These are phyloP conservation scores for Botrytis fabae DNA, from an alignment of 2,329 filamentous ascomycete species.

Conservation along the genomic window DNA sequence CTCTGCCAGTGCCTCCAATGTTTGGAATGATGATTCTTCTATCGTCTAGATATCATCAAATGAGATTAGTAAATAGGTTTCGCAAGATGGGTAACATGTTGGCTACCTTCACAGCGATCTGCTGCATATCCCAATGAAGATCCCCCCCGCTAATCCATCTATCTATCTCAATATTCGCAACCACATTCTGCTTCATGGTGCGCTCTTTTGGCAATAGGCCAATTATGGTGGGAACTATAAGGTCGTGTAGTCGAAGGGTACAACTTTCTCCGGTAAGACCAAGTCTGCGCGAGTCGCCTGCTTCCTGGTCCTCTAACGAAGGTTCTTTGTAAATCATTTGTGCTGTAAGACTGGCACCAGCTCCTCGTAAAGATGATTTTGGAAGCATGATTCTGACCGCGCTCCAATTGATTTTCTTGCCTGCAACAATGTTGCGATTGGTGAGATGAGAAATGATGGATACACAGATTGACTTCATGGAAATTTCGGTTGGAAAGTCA, in stretches of 20 bases:
- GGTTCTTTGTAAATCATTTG: constrained; percentile 42
- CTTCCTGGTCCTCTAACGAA: not conserved
- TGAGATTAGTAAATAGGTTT: not conserved
- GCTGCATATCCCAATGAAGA: constrained; percentile 57
- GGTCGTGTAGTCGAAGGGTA: constrained; percentile 49
- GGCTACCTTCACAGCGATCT: constrained; percentile 61
- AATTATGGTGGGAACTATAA: constrained; percentile 67
- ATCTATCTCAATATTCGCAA: constrained; percentile 64
- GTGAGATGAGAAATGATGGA: not conserved
- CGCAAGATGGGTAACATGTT: not conserved
- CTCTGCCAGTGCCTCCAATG: constrained; percentile 60
- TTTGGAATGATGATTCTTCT: constrained; percentile 59
- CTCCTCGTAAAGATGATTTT: constrained; percentile 68
- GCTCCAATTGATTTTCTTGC: not conserved
- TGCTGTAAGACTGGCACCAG: constrained; percentile 53
- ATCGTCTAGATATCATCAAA: constrained; percentile 47
- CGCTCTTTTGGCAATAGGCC: constrained; percentile 74
- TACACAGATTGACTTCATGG: not conserved
- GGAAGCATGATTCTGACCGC: constrained; percentile 57
- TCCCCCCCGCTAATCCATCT: constrained; percentile 47
- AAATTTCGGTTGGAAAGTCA: not conserved
- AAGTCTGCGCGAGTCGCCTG: not conserved
- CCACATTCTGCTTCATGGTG: constrained; percentile 62
- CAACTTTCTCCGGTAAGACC: constrained; percentile 16
- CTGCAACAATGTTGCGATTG: not conserved